Percentiles rank a stretch among this genome's conserved stretches.
Evolutionary conservation across 106 monocot species (phyloP).

Genomic region (Dioscorea dumetorum): DNA sequence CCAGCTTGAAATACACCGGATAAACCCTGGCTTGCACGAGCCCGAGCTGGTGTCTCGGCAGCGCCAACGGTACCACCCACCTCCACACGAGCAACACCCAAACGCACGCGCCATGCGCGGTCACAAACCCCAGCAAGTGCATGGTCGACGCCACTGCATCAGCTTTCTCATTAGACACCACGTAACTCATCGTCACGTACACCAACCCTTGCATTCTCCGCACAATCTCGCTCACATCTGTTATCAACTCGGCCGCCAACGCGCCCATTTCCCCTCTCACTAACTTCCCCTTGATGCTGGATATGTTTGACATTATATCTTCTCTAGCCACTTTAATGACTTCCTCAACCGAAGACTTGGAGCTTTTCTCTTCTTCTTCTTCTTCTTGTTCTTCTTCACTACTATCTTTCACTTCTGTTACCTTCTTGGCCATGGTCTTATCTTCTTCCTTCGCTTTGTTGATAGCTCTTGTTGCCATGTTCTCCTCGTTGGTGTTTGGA

Average conservation of each 20-base stretch:
- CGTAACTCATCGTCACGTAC: slow-evolving; percentile 20
- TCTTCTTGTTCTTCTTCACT: no score
- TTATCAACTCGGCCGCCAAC: not conserved
- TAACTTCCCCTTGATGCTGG: no score
- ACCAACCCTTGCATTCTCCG: slow-evolving; percentile 29
- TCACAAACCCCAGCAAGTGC: slow-evolving; percentile 48
- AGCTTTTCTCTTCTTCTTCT: no score
- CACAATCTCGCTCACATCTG: slow-evolving; percentile 39
- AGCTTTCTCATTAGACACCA: slow-evolving; percentile 10
- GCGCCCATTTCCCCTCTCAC: not conserved
- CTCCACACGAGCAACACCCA: slow-evolving; percentile 90
- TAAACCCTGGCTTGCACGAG: slow-evolving; percentile 70
- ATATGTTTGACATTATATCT: no score
- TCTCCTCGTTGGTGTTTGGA: slow-evolving; percentile 11
- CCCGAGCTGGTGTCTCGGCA: slow-evolving; percentile 81
- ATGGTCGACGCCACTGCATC: slow-evolving; percentile 13
- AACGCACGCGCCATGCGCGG: slow-evolving; percentile 52
- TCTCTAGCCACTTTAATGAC: no score
- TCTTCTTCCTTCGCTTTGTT: slow-evolving; percentile 8
- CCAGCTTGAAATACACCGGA: slow-evolving; percentile 64
- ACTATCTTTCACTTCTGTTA: not conserved
- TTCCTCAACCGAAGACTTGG: no score
- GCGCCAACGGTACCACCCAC: slow-evolving; percentile 48
- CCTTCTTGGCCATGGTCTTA: not conserved
- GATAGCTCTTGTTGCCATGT: slow-evolving; percentile 30